Conservation (phyloP, 176 grass and related monocot genomes). For the Phyllostachys edulis region DNA sequence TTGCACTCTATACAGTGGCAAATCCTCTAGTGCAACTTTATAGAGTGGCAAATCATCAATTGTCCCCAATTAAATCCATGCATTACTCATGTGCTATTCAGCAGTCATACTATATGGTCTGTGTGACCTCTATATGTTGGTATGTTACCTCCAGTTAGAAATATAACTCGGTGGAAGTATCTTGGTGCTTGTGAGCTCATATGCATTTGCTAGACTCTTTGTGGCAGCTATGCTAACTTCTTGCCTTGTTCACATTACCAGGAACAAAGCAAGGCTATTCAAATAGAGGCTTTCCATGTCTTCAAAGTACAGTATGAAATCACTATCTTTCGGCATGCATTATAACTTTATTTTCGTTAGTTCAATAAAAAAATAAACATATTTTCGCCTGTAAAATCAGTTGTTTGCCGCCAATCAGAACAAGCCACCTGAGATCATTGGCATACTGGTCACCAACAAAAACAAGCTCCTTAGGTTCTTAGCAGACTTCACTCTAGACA, state of each 20-base stretch:
- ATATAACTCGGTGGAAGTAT: not conserved
- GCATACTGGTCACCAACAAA: conserved; percentile 43
- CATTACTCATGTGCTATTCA: not conserved
- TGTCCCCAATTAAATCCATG: not conserved
- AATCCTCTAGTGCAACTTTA: too few relatives aligned
- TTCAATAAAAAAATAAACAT: not conserved
- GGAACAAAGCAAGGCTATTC: conserved; percentile 47
- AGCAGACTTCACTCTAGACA: conserved; percentile 37
- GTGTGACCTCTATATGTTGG: not conserved
- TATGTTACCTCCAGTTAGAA: not conserved
- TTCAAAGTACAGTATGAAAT: conserved; percentile 26
- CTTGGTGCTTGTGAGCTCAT: not conserved
- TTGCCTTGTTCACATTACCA: not conserved
- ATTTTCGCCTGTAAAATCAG: not conserved
- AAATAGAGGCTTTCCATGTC: conserved; percentile 50
- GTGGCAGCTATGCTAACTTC: not conserved
- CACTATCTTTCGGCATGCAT: not conserved
- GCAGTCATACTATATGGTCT: not conserved
- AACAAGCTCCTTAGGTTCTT: conserved; percentile 43
- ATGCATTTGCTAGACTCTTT: not conserved
- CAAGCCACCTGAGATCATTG: conserved; percentile 40
- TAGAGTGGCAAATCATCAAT: too few relatives aligned
- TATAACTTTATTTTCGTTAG: not conserved
- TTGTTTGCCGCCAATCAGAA: conserved; percentile 49
- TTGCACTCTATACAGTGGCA: too few relatives aligned